Conservation (phyloP, 176 grass and related monocot genomes). For the Thinopyrum elongatum region DNA sequence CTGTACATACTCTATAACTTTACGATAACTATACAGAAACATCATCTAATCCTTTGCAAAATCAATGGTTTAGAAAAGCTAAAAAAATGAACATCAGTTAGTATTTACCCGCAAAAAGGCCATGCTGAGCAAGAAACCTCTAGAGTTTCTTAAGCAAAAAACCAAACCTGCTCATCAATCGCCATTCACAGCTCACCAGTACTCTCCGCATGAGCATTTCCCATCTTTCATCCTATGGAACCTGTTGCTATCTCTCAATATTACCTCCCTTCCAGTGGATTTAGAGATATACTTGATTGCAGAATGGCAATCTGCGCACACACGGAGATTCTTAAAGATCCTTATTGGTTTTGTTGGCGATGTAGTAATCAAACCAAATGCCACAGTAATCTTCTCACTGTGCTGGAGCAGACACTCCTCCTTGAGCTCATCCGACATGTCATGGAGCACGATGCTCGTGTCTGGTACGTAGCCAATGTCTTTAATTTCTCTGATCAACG, state of each 20-base stretch:
- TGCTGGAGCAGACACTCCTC: constrained; percentile 82
- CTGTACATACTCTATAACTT: neutral
- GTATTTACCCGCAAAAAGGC: neutral
- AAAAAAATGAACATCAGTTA: neutral
- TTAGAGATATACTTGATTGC: constrained; percentile 77
- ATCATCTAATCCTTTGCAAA: neutral
- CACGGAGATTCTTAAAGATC: constrained; percentile 89
- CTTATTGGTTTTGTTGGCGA: constrained; percentile 65
- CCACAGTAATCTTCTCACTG: constrained; percentile 83
- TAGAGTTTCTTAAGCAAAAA: neutral
- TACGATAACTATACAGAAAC: neutral
- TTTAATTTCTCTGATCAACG: constrained; percentile 60
- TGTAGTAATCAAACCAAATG: constrained; percentile 67
- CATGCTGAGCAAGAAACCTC: neutral
- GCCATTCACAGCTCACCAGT: constrained; percentile 58
- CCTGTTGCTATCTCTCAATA: constrained; percentile 84
- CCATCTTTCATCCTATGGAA: constrained; percentile 83
- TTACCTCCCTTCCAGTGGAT: constrained; percentile 60
- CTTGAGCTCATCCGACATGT: constrained; percentile 73
- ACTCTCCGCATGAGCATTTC: constrained; percentile 64
- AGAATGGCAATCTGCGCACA: constrained; percentile 75
- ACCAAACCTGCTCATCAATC: constrained; percentile 31
- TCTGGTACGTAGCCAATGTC: constrained; percentile 66
- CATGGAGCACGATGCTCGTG: constrained; percentile 77
- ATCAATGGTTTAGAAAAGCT: neutral